Evolutionary conservation across 2,329 filamentous ascomycete genomes (phyloP).

Genomic region (Fusarium praegraminearum): DNA sequence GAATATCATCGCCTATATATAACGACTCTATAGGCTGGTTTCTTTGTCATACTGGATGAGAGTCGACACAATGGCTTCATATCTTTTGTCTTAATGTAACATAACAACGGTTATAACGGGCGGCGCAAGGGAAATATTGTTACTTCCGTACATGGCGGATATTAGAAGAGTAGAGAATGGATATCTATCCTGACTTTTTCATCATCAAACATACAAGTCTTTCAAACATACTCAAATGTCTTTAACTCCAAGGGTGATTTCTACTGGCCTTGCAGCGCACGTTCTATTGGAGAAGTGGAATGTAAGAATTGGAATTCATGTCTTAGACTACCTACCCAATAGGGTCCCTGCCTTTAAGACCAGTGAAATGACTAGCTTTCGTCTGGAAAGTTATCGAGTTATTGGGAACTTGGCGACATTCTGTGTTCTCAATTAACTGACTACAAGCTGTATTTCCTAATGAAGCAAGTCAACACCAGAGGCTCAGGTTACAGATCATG

Average conservation of each 20-base stretch:
- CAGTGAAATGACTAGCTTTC: no score
- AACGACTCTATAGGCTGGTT: conserved; percentile 26
- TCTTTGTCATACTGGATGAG: conserved; percentile 24
- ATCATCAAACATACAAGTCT: neutral
- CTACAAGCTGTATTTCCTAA: neutral
- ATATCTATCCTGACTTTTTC: neutral
- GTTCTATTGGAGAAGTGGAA: neutral
- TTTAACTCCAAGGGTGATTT: neutral
- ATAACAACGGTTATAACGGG: conserved; percentile 23
- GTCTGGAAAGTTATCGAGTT: no score
- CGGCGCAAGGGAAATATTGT: conserved; percentile 22
- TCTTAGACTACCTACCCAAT: neutral
- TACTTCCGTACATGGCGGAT: conserved; percentile 8
- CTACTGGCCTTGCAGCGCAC: neutral
- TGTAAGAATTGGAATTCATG: neutral
- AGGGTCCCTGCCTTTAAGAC: no score
- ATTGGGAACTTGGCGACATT: no score
- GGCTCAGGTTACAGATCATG: neutral
- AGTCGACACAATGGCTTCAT: conserved; percentile 16
- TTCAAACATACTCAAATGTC: neutral
- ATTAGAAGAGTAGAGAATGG: conserved; percentile 1
- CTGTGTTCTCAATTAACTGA: neutral
- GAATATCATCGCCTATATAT: conserved; percentile 29
- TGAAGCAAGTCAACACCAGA: neutral
- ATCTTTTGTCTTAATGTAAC: conserved; percentile 40